Conservation (phyloP, 371 early-diverging fungal species). For the Saksenaea vasiformis region DNA sequence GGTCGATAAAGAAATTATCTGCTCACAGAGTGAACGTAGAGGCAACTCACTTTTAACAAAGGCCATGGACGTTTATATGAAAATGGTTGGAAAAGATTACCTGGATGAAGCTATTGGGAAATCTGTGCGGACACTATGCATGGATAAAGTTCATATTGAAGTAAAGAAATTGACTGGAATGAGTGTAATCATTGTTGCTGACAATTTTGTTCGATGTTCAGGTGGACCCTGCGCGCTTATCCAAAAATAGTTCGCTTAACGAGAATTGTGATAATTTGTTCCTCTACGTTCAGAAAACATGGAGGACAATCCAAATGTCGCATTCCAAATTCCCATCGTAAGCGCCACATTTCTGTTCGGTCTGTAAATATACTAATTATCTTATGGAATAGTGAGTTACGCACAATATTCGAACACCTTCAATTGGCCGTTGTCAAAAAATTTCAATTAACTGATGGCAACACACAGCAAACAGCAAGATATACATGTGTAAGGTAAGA, state of each 20-base stretch:
- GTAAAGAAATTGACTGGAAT: constrained; percentile 20
- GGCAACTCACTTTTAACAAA: constrained; percentile 81
- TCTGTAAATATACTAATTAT: neutral
- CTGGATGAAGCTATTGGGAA: constrained; percentile 70
- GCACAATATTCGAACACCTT: constrained; percentile 55
- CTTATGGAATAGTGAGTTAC: constrained; percentile 34
- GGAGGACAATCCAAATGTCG: constrained; percentile 12
- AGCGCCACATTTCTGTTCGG: neutral
- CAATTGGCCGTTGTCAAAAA: constrained; percentile 40
- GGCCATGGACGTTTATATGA: constrained; percentile 82
- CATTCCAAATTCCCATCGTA: constrained; percentile 32
- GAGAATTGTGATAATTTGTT: constrained; percentile 11
- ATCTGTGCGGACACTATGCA: constrained; percentile 60
- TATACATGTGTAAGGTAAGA: constrained; percentile 52
- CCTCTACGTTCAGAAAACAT: constrained; percentile 10
- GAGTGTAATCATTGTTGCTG: neutral
- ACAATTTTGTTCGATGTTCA: neutral
- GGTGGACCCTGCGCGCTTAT: constrained; percentile 28
- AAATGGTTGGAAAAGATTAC: constrained; percentile 71
- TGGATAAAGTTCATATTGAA: constrained; percentile 47
- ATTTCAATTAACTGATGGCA: constrained; percentile 29
- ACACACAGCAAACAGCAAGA: constrained; percentile 33
- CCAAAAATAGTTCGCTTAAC: constrained; percentile 9
- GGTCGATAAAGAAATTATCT: neutral
- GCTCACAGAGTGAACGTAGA: constrained; percentile 32